These are phyloP conservation scores for Huntiella moniliformis DNA, from an alignment of 2,329 filamentous ascomycete genomes.

Conservation along the genomic window DNA sequence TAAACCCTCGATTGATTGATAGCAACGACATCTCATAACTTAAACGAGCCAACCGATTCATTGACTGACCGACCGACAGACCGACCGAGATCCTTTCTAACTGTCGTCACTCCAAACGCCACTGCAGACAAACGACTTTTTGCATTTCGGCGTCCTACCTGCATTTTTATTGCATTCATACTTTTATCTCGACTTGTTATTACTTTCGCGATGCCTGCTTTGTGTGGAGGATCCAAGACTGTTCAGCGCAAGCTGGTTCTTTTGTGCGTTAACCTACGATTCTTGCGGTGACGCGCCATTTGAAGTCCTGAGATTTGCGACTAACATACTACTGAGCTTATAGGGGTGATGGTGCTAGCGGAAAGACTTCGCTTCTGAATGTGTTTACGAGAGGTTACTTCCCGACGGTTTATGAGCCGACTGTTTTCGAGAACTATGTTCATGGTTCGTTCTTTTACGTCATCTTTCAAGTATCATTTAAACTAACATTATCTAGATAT, in stretches of 20 bases:
- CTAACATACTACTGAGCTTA: background rate
- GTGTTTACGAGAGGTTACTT: conserved; percentile 99
- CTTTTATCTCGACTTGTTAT: too few species aligned
- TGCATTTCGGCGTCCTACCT: too few species aligned
- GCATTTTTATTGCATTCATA: too few species aligned
- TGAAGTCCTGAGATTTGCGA: background rate
- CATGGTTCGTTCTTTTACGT: conserved; percentile 44
- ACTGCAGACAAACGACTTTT: too few species aligned
- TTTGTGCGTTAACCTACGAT: conserved; percentile 33
- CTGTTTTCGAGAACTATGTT: conserved; percentile 97
- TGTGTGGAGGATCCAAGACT: conserved; percentile 59
- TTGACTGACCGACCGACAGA: too few species aligned
- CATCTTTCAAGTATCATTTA: background rate
- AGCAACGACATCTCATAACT: too few species aligned
- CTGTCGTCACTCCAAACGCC: too few species aligned
- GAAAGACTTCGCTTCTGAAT: conserved; percentile 92
- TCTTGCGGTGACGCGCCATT: too few species aligned
- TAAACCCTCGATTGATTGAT: too few species aligned
- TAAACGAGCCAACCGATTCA: too few species aligned
- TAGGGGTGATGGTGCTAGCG: conserved; percentile 87
- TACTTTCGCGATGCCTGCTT: conserved; percentile 15
- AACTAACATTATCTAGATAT: conserved; percentile 44
- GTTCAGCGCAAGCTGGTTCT: conserved; percentile 94
- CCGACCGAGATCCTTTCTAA: too few species aligned
- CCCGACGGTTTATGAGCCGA: conserved; percentile 94